Conservation (phyloP, 1,284 basidiomycete species). For the Malassezia dermatis region DNA sequence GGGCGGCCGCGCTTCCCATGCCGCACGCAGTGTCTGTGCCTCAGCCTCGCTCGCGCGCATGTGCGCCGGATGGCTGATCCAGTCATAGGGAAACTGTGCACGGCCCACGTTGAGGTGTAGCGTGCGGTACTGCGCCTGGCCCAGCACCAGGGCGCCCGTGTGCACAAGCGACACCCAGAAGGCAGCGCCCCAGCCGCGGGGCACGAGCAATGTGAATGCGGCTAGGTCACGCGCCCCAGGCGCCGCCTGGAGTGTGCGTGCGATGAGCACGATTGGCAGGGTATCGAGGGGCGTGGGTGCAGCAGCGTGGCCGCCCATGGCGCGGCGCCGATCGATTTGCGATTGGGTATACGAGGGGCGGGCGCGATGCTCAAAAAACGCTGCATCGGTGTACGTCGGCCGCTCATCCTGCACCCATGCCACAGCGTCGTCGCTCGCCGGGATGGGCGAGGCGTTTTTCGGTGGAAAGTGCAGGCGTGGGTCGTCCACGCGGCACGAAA, state of each 20-base stretch:
- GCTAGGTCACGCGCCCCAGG: background rate
- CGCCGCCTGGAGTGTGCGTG: background rate
- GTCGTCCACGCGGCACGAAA: conserved; percentile 28
- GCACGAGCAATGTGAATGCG: conserved; percentile 34
- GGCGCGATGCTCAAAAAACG: background rate
- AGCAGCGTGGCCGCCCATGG: conserved; percentile 8
- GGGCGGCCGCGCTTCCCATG: conserved; percentile 32
- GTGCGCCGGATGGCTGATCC: conserved; percentile 25
- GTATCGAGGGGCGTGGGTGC: background rate
- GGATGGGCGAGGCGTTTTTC: conserved; percentile 11
- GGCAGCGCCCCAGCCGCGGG: conserved; percentile 39
- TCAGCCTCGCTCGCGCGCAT: conserved; percentile 17
- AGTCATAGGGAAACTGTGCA: conserved; percentile 30
- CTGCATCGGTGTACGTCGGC: background rate
- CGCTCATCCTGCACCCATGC: background rate
- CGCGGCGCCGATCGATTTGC: conserved; percentile 34
- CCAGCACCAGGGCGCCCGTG: conserved; percentile 28
- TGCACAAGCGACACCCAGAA: conserved; percentile 39
- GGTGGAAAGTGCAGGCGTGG: conserved; percentile 37
- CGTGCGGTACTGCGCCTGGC: conserved; percentile 34
- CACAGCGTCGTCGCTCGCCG: background rate
- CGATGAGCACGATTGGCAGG: conserved; percentile 8
- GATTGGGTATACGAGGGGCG: conserved; percentile 33
- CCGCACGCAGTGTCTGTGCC: conserved; percentile 7
- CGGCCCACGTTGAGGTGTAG: conserved; percentile 20